Evolutionary conservation across 495 filamentous ascomycete genomes (phyloP).

Genomic region (Hypomontagnella submonticulosa): DNA sequence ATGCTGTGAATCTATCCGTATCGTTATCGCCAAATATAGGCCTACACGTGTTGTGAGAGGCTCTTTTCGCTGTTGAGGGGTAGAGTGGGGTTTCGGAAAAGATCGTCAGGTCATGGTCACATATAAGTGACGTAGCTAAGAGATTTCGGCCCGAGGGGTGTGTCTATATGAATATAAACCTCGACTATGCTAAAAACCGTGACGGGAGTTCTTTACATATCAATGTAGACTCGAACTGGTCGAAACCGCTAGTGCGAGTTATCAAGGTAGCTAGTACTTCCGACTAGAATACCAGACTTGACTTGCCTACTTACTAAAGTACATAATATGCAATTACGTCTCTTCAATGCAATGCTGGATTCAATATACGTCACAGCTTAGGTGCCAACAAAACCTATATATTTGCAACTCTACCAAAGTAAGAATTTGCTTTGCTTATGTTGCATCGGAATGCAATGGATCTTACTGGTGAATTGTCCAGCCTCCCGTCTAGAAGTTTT

Average conservation of each 20-base stretch:
- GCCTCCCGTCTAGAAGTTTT: neutral
- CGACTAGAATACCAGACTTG: too few relatives aligned
- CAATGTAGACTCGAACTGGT: neutral
- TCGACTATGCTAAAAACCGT: constrained; percentile 12
- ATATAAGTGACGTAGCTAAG: constrained; percentile 39
- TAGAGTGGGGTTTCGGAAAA: constrained; percentile 38
- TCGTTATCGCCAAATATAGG: constrained; percentile 23
- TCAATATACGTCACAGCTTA: constrained; percentile 14
- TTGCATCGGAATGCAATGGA: constrained; percentile 2
- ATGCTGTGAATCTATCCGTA: neutral
- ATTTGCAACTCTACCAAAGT: neutral
- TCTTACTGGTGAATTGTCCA: constrained; percentile 15
- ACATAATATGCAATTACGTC: constrained; percentile 6
- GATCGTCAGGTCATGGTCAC: constrained; percentile 42
- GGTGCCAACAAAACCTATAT: constrained; percentile 1
- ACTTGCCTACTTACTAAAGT: constrained; percentile 4
- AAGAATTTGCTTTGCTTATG: constrained; percentile 2
- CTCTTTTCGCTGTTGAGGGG: constrained; percentile 39
- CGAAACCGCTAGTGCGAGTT: too few relatives aligned
- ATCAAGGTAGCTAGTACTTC: too few relatives aligned
- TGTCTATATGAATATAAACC: constrained; percentile 6
- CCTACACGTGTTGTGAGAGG: constrained; percentile 30
- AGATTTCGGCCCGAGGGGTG: constrained; percentile 25
- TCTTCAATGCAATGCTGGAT: constrained; percentile 15
- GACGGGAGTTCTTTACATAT: constrained; percentile 13